Evolutionary conservation across 2,329 filamentous ascomycete genomes (phyloP), one percentile per base, ranked within the genome.

Genomic region (Sporothrix brunneoviolacea): DNA sequence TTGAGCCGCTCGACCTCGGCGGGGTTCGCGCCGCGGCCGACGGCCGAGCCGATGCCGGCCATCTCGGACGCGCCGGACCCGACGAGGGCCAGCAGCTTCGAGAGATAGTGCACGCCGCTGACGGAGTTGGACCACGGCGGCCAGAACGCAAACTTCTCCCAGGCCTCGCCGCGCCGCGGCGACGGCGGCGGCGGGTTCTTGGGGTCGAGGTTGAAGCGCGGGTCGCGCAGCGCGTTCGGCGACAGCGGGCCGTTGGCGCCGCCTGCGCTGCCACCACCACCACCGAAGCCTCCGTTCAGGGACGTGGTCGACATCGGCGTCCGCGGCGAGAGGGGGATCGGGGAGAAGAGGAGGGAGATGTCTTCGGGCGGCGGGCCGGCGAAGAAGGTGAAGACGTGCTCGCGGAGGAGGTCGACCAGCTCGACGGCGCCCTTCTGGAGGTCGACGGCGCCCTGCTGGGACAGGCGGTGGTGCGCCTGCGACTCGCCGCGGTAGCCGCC

Each of bases 101-200:
- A 83, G 5, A 98, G 76, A 62, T 95, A 96, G 64, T 95, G 82
- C 2, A 91, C 88, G n/a, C 88, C 91, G 52, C 90, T 94, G 21
- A 97, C 72, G 0, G 91, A 91, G 62, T 96, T 97, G 2, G 90
- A 87, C 69, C 87, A 85, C 0, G 91, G 93, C 4, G 91, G 91
- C 91, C 91, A 97, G 67, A 97, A 98, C 0, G 91, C 91, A 65
- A 93, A 82, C 69, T 91, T 86, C 62, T 97, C 93, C 89, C 90
- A 97, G 0, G 84, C 72, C 59, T 95, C 89, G 6, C 91, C 91
- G 39, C 79, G 80, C 58, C 77, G 87, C 0, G 89, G 88, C 0
- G 86, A 88, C 1, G 84, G 83, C 10, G 83, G 82, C 2, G 89
- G 91, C 3, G 88, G 72, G 55, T 87, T 90, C 61, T 79, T 85